Evolutionary conservation across 305 asterid genomes (phyloP), one percentile per base, ranked within the genome.

Genomic region (Plantago rigida): DNA sequence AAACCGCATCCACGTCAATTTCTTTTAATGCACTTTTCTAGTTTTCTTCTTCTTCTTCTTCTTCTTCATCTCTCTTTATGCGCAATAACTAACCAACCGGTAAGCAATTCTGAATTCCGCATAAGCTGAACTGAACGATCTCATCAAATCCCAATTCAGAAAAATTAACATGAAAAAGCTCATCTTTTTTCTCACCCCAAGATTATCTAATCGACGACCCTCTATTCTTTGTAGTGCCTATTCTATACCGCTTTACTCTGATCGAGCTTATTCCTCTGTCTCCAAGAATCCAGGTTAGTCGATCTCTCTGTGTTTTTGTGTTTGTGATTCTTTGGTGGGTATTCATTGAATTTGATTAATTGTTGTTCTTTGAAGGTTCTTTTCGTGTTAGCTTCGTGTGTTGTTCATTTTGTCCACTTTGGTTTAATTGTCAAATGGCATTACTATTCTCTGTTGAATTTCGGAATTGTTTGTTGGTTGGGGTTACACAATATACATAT

Each of bases 201-300:
- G 51, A 75, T 67, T 77, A 22, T 69, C 60, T 66, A 58, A 47
- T 66, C 81, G 58, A 8, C 50, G 15, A 10, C 62, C 73, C 60
- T 53, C 68, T 15, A 73, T 73, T 69, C 59, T 77, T 34, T 56
- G 72, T 50, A 49, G 3, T 48, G 52, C 69, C 67, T 75, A 69
- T 36, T 4, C 44, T 49, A 56, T 67, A 17, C 81, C 84, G 13
- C 64, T 74, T 60, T 84, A 79, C 82, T 77, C 67, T 70, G 78
- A 79, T 81, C 82, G 66, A 63, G 53, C 78, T 22, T 62, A 54
- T 67, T 74, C 82, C 56, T 74, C 83, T 55, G 39, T 63, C 56
- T 72, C 84, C 75, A 60, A 57, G 41, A 76, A 69, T 47, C 82
- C 77, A 51, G 95, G 95, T 86, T 59, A 67, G 82, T 75, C 14